phyloP scores from a whole-genome alignment of 306 rosid genomes.

The Lathyrus sativus region DNA sequence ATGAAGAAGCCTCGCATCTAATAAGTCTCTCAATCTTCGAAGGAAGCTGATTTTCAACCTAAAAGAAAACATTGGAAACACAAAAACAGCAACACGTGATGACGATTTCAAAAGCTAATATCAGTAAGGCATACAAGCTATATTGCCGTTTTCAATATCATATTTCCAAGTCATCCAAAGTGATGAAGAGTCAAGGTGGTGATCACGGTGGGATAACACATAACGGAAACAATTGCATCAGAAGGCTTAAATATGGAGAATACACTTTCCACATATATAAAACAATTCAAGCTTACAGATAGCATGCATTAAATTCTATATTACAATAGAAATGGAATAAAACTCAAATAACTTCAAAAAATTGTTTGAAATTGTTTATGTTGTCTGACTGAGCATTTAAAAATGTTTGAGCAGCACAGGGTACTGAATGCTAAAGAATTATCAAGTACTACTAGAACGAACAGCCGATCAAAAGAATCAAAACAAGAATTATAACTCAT shows the following conservation, averaged over 20 bases:
- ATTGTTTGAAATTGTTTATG: background rate
- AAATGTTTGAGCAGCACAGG: slow-evolving; percentile 15
- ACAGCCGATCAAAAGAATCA: slow-evolving; percentile 15
- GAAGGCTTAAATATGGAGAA: slow-evolving; percentile 24
- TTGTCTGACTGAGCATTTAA: background rate
- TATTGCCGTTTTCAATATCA: slow-evolving; percentile 13
- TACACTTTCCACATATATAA: background rate
- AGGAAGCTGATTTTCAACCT: slow-evolving; percentile 96
- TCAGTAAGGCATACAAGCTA: slow-evolving; percentile 7
- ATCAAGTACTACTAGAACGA: slow-evolving; percentile 21
- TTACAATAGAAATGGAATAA: slow-evolving; percentile 20
- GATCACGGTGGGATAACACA: slow-evolving; percentile 1
- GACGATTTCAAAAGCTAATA: slow-evolving; percentile 32
- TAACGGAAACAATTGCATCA: slow-evolving; percentile 3
- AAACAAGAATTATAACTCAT: slow-evolving; percentile 25
- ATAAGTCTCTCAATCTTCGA: slow-evolving; percentile 96
- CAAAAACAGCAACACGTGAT: slow-evolving; percentile 29
- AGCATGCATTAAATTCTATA: slow-evolving; percentile 9
- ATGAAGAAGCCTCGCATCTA: slow-evolving; percentile 98
- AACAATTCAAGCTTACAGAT: background rate
- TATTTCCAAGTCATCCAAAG: slow-evolving; percentile 26
- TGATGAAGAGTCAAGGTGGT: background rate
- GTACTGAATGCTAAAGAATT: background rate
- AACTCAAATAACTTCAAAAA: background rate
- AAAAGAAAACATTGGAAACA: slow-evolving; percentile 35